A percentile compares a stretch with the other conserved stretches of the same genome.
Conservation (phyloP, 2,329 filamentous ascomycete species). For the Aspergillus intermedius region DNA sequence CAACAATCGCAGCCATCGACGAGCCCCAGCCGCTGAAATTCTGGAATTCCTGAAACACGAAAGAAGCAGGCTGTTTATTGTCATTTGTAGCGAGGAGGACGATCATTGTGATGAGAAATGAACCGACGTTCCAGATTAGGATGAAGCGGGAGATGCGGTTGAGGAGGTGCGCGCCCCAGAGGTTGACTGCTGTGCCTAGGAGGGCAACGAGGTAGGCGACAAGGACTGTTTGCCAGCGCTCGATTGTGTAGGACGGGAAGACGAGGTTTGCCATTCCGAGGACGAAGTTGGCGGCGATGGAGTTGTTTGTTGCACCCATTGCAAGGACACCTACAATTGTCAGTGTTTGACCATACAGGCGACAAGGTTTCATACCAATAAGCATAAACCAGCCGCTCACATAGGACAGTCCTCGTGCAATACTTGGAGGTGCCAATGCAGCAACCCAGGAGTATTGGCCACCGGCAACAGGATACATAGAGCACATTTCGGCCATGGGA, state of each 20-base stretch:
- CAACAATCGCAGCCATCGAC: constrained; percentile 48
- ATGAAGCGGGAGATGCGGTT: constrained; percentile 47
- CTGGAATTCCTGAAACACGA: constrained; percentile 51
- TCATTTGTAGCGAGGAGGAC: constrained; percentile 50
- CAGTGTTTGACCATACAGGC: no score
- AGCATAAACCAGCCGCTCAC: constrained; percentile 47
- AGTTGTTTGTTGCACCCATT: constrained; percentile 52
- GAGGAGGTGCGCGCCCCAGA: constrained; percentile 46
- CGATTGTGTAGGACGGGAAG: constrained; percentile 45
- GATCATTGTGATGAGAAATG: constrained; percentile 48
- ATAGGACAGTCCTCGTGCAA: constrained; percentile 40
- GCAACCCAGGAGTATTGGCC: constrained; percentile 56
- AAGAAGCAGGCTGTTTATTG: constrained; percentile 48
- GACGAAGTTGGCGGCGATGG: constrained; percentile 50
- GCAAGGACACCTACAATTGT: constrained; percentile 15
- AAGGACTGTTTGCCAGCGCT: constrained; percentile 52
- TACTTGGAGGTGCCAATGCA: constrained; percentile 46
- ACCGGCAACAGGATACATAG: constrained; percentile 50
- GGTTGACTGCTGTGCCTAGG: constrained; percentile 42
- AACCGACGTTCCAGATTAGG: constrained; percentile 48
- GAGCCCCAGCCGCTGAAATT: constrained; percentile 49
- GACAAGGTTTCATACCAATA: constrained; percentile 27
- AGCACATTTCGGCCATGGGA: constrained; percentile 55
- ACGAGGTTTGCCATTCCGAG: constrained; percentile 50
- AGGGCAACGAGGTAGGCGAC: constrained; percentile 46